Percentiles rank a stretch among this genome's conserved stretches.
Conservation (phyloP, 192 early-diverging fungal species). For the Backusella morwellensis region DNA sequence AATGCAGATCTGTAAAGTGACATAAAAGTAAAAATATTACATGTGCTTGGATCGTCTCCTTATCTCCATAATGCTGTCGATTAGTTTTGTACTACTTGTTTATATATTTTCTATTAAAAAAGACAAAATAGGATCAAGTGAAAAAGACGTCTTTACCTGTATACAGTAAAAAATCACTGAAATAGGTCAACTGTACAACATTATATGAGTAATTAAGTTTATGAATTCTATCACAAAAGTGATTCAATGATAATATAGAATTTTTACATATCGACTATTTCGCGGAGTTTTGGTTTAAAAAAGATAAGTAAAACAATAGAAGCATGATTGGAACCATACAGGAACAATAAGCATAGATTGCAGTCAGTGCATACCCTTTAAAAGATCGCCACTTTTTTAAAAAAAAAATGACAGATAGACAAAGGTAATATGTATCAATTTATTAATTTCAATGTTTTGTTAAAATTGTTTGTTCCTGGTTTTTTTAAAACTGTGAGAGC, state of each 20-base stretch:
- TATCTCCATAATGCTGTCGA: neutral
- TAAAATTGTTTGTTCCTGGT: neutral
- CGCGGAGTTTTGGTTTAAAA: neutral
- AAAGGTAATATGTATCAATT: too few relatives aligned
- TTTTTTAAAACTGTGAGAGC: neutral
- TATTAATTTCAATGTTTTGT: too few relatives aligned
- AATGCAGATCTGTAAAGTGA: neutral
- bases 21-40: neutral
- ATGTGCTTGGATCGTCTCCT: neutral
- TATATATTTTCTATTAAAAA: too few relatives aligned
- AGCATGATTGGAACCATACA: neutral
- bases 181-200: neutral
- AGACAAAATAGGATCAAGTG: constrained; percentile 3
- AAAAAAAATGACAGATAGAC: too few relatives aligned
- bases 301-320: neutral
- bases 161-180: neutral
- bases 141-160: neutral
- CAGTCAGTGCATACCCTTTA: too few relatives aligned
- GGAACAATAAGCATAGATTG: neutral
- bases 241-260: neutral
- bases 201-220: constrained; percentile 5
- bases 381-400: too few relatives aligned
- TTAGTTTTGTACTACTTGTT: neutral
- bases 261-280: neutral
- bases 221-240: neutral